Conservation (phyloP, 805 yeast genomes). For the Isabelozyma pseudorhagii region DNA sequence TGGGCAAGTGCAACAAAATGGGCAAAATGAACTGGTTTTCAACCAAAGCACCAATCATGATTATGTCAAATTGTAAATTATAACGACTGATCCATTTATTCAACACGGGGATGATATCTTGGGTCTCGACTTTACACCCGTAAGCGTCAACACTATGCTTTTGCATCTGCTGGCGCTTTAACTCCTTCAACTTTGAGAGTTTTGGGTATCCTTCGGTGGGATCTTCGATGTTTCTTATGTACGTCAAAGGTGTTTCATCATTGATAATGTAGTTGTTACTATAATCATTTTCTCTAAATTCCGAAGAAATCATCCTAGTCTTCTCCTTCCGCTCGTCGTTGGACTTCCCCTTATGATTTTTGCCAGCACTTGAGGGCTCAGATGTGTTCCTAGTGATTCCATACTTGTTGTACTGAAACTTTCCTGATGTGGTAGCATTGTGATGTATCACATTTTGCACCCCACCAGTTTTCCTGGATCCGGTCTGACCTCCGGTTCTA, state of each 20-base stretch:
- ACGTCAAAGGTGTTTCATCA: slow-evolving; percentile 58
- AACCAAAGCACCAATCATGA: slow-evolving; percentile 85
- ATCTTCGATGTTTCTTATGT: slow-evolving; percentile 60
- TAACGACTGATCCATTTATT: slow-evolving; percentile 54
- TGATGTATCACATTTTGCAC: too few species aligned
- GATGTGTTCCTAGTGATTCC: too few species aligned
- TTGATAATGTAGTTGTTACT: slow-evolving; percentile 65
- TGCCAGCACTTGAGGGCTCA: too few species aligned
- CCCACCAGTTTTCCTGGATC: too few species aligned
- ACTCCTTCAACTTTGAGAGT: slow-evolving; percentile 59
- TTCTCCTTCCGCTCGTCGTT: too few species aligned
- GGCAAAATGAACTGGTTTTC: slow-evolving; percentile 71
- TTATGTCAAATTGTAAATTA: slow-evolving; percentile 74
- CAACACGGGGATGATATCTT: slow-evolving; percentile 55
- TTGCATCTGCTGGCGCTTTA: slow-evolving; percentile 58
- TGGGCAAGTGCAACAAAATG: slow-evolving; percentile 60
- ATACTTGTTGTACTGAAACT: too few species aligned
- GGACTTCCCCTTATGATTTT: too few species aligned
- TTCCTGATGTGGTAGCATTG: too few species aligned
- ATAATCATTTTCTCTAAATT: slow-evolving; percentile 44
- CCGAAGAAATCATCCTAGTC: too few species aligned
- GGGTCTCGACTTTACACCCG: slow-evolving; percentile 56
- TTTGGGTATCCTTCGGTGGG: slow-evolving; percentile 87
- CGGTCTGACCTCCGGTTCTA: too few species aligned
- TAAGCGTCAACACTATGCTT: slow-evolving; percentile 58